Evolutionary conservation across 192 early-diverging fungal genomes (phyloP), one percentile per base, ranked within the genome.

Genomic region (Pilaira anomala): DNA sequence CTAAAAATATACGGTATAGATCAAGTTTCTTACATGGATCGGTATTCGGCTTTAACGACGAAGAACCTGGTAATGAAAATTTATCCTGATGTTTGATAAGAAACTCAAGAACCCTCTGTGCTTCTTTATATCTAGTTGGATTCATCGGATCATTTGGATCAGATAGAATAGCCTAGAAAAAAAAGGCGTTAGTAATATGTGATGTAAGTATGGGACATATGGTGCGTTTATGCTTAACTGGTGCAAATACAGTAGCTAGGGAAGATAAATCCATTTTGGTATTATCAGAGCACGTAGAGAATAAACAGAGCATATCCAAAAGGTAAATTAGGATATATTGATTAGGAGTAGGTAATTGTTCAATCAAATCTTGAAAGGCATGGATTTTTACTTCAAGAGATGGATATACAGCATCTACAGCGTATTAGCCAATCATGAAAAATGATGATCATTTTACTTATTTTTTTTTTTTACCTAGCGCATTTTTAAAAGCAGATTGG

Each of bases 191-290:
- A 14, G 26, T 46, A n/a, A 18, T 40, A 40, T 8, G 5, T 8
- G 12, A 8, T 12, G 12, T 12, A 18, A 46, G 13, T 13, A 18
- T 1, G 5, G 5, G 4, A 46, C 7, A 46, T 46, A 18, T 46
- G 16, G 44, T 3, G 44, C 16, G 5, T 16, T 14, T 18, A 7
- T 33, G n/a, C 22, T 86, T 75, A 25, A 86, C 87, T 4, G 89
- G 89, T 61, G 86, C 82, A 67, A 91, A 79, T 13, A 88, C 83
- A 12, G 89, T 85, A 7, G 89, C 89, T 59, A 91, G 57, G 50
- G 87, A 87, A 21, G 83, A 79, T 28, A 78, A 68, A 60, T 87
- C 85, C 89, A 91, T 91, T 39, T 80, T 77, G 13, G 83, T 91
- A 14, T 76, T 70, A 33, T 64, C 74, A 29, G 79, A 66, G 29